Base-by-base conservation (phyloP, 2,329 filamentous ascomycete genomes). In the Nemania serpens region DNA sequence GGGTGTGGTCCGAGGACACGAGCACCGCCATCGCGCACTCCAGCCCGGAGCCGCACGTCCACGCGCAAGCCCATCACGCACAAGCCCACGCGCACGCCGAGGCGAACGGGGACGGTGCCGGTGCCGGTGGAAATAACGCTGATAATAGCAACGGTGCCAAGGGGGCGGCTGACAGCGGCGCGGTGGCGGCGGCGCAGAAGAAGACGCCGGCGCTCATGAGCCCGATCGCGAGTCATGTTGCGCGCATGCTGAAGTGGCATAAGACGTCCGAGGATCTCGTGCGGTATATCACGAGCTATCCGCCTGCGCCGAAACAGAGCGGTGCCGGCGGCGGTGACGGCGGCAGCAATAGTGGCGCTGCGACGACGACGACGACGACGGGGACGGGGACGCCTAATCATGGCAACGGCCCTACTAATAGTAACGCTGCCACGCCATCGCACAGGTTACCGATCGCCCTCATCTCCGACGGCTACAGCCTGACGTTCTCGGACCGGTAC, bases 401-500 rank as follows among this genome's bases (percentile, higher is more conserved):
- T 29, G n/a, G n/a, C n/a, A n/a, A n/a, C n/a, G n/a, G n/a, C n/a
- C n/a, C n/a, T n/a, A n/a, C 25, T 29, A 29, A 7, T 29, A 29
- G 7, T 29, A 3, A 3, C 25, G 25, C 4, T 7, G 25, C 25
- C 25, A 29, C 25, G 25, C 25, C 25, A 29, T 29, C 25, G 25
- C 46, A 48, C 17, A 48, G 73, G 62, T 71, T 88, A 1, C 91
- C 91, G 0, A 84, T 97, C 25, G 88, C 93, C 3, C 79, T 97
- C 18, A 81, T 97, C 29, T 87, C 89, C 0, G 84, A 77, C n/a
- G 86, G 90, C 20, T 97, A 92, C 75, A 91, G 92, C 63, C 84
- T 97, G 42, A 90, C 88, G 12, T 84, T 89, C 0, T 89, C 91
- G 1, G 91, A 97, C 73, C 80, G 82, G 49, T 94, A 89, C 73